Base-by-base conservation (phyloP, 2,329 filamentous ascomycete species). In the Sclerotinia sclerotiorum region DNA sequence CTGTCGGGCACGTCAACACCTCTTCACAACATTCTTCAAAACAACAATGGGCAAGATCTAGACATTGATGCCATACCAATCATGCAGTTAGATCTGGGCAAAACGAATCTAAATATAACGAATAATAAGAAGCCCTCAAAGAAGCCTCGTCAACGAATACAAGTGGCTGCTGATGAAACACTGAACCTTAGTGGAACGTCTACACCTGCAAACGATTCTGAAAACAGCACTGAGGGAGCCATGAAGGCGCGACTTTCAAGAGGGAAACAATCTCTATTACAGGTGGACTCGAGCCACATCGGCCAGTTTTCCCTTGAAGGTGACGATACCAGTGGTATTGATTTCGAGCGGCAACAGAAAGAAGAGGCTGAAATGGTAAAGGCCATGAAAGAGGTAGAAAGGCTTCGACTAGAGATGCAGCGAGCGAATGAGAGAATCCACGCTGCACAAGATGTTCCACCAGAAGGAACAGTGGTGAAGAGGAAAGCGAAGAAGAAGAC, bases 11-110 rank as follows among this genome's bases (percentile, higher is more conserved):
- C 85, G 7, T 90, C 90, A 0, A 94, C 91, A 0, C 92, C 92
- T 0, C 88, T 95, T 62, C 91, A 94, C 75, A 91, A 87, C 72
- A 92, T 95, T 68, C 82, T 91, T 3, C 85, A 87, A 69, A 88
- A 84, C 69, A 88, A 87, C 68, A 94, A 94, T 76, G 90, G 89
- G 2, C 88, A 90, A 2, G 90, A 91, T 56, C 82, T 98, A 11
- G 94, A 99, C 77, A 90, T 99, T 55, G 95, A 99, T 79, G 87
- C 92, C 2, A 99, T 99, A 74, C 95, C 95, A 2, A 94, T 99
- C 75, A 95, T 99, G 88, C 89, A 97, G 77, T 84, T 99, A 58
- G 89, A 96, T 70, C 84, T 97, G 10, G 88, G 89, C 44, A 85
- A 84, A 69, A 79, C 78, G 51, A 75, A 70, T 54, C 27, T 70